Base-by-base conservation (phyloP, 2,329 filamentous ascomycete species). In the Exophiala bonariae region DNA sequence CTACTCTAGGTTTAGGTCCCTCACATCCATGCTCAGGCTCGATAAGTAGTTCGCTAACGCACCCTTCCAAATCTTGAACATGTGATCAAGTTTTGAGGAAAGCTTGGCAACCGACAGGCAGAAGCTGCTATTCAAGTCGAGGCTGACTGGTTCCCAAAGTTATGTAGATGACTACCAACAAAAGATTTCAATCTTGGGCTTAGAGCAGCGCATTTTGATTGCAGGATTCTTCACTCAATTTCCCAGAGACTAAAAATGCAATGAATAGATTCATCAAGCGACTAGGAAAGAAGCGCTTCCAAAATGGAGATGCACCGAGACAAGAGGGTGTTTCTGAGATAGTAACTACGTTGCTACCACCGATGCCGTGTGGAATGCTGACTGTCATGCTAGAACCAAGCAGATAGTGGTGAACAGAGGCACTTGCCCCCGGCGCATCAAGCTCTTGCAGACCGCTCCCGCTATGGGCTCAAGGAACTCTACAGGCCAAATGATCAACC, bases 191-290 rank as follows among this genome's bases (percentile, higher is more conserved):
- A n/a, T n/a, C n/a, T n/a, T n/a, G n/a, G n/a, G n/a, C n/a, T n/a
- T n/a, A n/a, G n/a, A n/a, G n/a, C n/a, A n/a, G n/a, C n/a, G n/a
- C n/a, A n/a, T n/a, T n/a, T n/a, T n/a, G n/a, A n/a, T n/a, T n/a
- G n/a, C n/a, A n/a, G n/a, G n/a, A n/a, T n/a, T n/a, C n/a, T n/a
- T n/a, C n/a, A n/a, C n/a, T n/a, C n/a, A n/a, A n/a, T 26, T 26
- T 26, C 23, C 11, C 23, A 11, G 11, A 26, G 23, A 6, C 16
- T 44, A 6, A 19, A 37, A 26, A 38, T 32, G 13, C 33, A 37
- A 44, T 44, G 33, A 44, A 14, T 18, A 44, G 17, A 23, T 44
- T 44, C 32, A 38, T 44, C 33, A 38, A 38, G 32, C 31, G 37
- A 38, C 37, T 44, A 23, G 20, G 34, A 19, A 23, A 37, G 32